phyloP scores from a whole-genome alignment of 352 stramenopile species.

The Phytophthora fragariaefolia region DNA sequence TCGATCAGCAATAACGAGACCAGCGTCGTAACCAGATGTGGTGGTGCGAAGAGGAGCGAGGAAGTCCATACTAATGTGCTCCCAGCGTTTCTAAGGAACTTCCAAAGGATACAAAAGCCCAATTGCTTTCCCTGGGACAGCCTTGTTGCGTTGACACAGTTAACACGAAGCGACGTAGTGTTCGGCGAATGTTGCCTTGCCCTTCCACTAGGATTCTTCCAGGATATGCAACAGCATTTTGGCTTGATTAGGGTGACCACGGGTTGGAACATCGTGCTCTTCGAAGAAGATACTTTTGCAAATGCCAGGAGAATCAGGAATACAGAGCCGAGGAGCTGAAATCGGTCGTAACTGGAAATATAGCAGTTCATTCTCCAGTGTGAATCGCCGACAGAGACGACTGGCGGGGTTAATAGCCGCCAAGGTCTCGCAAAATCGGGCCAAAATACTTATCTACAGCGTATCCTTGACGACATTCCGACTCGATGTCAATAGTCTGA shows the following conservation, averaged over 20 bases:
- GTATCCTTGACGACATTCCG: neutral
- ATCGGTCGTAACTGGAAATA: slow-evolving; percentile 5
- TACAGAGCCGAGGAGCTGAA: slow-evolving; percentile 5
- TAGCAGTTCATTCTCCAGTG: neutral
- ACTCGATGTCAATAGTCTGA: neutral
- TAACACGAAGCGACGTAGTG: slow-evolving; percentile 21
- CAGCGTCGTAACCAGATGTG: slow-evolving; percentile 1
- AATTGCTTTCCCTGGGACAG: neutral
- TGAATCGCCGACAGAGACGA: slow-evolving; percentile 7
- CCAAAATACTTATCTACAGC: neutral
- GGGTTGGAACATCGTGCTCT: neutral
- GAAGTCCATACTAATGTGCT: slow-evolving; percentile 32
- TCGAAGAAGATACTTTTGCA: slow-evolving; percentile 9
- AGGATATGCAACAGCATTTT: slow-evolving; percentile 6
- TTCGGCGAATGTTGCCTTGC: neutral
- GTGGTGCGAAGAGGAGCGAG: neutral
- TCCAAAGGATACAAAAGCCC: slow-evolving; percentile 10
- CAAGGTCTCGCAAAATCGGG: neutral
- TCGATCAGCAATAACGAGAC: slow-evolving; percentile 14
- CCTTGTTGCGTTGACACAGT: slow-evolving; percentile 15
- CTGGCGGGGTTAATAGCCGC: neutral
- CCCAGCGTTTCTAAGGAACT: slow-evolving; percentile 12
- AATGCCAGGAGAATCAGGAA: slow-evolving; percentile 1
- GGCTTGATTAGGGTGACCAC: slow-evolving; percentile 5
- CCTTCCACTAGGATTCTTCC: slow-evolving; percentile 12